Conservation (phyloP, 2,329 filamentous ascomycete genomes). For the Aureobasidium namibiae region DNA sequence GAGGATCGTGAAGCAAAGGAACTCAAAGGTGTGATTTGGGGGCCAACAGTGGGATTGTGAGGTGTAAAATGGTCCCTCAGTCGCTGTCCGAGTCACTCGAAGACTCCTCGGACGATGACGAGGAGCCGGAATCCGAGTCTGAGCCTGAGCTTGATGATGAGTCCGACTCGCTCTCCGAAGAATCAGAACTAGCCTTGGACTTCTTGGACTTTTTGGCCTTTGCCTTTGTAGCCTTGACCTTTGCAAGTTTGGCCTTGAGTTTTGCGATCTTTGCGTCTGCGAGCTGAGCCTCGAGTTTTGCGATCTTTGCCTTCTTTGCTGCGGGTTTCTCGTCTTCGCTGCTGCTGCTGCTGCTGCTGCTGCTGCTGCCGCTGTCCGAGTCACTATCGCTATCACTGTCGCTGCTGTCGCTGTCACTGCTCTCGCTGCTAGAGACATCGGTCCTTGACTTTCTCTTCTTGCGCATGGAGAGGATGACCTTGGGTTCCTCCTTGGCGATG, state of each 20-base stretch:
- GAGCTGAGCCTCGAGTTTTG: neutral
- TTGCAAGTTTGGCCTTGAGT: conserved; percentile 1
- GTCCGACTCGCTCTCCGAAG: conserved; percentile 11
- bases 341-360: conserved; percentile 15
- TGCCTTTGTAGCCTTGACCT: neutral
- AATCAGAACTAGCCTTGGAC: neutral
- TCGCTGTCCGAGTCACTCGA: conserved; percentile 10
- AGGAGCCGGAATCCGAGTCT: neutral
- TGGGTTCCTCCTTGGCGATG: neutral
- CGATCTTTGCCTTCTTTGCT: neutral
- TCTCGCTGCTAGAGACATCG: conserved; percentile 21
- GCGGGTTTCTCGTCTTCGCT: neutral
- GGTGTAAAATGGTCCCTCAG: neutral
- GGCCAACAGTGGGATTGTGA: no score
- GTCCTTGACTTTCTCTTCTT: conserved; percentile 26
- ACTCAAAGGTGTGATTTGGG: no score
- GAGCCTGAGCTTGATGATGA: neutral
- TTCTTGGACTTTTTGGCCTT: neutral
- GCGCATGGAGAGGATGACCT: conserved; percentile 12
- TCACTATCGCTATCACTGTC: neutral
- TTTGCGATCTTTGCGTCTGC: conserved; percentile 2
- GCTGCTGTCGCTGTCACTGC: conserved; percentile 3
- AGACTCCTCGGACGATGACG: conserved; percentile 3
- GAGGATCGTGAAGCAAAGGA: no score
- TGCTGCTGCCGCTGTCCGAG: conserved; percentile 4